These are phyloP conservation scores for Candida ficus DNA, from an alignment of 805 yeast genomes.

Conservation along the genomic window DNA sequence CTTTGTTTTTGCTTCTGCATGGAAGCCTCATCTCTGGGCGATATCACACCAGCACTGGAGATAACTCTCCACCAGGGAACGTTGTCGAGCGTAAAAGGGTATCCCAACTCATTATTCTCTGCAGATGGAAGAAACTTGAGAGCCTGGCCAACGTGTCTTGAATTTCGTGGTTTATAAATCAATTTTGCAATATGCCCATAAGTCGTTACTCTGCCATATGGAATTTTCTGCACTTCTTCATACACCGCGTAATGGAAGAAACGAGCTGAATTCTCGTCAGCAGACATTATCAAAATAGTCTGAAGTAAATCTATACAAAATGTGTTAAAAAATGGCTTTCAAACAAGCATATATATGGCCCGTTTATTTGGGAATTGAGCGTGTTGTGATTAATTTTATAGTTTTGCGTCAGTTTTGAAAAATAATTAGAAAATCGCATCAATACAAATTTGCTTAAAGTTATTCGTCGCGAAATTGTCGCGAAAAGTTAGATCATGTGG, in stretches of 20 bases:
- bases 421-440: neutral
- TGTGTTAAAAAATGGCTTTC: neutral
- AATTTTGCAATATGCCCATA: constrained; percentile 73
- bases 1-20: constrained; percentile 41
- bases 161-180: constrained; percentile 54
- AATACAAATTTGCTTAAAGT: neutral
- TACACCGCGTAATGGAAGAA: constrained; percentile 62
- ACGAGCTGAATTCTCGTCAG: constrained; percentile 38
- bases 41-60: constrained; percentile 55
- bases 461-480: neutral
- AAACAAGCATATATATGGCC: constrained; percentile 8
- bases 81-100: constrained; percentile 19
- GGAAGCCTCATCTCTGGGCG: constrained; percentile 42
- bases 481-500: neutral
- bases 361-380: neutral
- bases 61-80: constrained; percentile 85
- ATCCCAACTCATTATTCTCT: constrained; percentile 11
- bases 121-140: constrained; percentile 44
- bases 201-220: constrained; percentile 60
- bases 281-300: neutral
- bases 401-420: neutral
- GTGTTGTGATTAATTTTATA: neutral
- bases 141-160: constrained; percentile 73
- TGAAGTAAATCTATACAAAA: neutral
- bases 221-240: constrained; percentile 45